Base-by-base conservation (phyloP, 345 rosid species). In the Gossypium rotundifolium region DNA sequence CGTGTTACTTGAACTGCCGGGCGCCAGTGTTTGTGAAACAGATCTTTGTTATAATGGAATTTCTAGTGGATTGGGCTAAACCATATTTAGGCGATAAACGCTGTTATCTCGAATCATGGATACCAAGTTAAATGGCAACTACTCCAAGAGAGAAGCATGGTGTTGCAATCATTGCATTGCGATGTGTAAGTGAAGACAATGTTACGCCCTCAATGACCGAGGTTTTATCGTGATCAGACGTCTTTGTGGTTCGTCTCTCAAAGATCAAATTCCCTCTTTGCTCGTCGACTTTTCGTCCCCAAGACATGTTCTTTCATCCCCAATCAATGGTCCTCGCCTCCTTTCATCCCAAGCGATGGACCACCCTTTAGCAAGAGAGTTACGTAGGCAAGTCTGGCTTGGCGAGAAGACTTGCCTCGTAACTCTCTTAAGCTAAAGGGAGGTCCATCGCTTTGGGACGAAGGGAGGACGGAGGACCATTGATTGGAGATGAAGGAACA, bases 61-160 rank as follows among this genome's bases (percentile, higher is more conserved):
- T 87, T 70, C 93, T 93, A 9, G 97, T 93, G 51, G 90, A 89
- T 20, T 93, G 97, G 97, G 93, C 91, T 8, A 82, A 74, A 74
- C 94, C 94, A 0, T 85, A 84, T 86, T 80, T 93, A 67, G 83
- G 85, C 3, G 89, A 88, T 51, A 85, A 78, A 70, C 84, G 91
- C 64, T 85, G 81, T 65, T 91, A 65, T 89, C 85, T 70, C 83
- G 94, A 25, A 77, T 93, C 27, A 88, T 91, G 89, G 97, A 93
- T 74, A 83, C 88, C 16, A 87, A 87, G 83, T 85, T 93, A 65
- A 88, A 84, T 44, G 96, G 96, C 5, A 87, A 88, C 62, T 90
- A 90, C 70, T 86, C 94, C 52, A 85, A 81, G 42, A 89, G 75
- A 76, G 91, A 83, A 60, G 94, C 97, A 33, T 49, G 58, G 82